Conservation (phyloP, 1,139 yeast genomes). For the Suhomyces atakaporum region DNA sequence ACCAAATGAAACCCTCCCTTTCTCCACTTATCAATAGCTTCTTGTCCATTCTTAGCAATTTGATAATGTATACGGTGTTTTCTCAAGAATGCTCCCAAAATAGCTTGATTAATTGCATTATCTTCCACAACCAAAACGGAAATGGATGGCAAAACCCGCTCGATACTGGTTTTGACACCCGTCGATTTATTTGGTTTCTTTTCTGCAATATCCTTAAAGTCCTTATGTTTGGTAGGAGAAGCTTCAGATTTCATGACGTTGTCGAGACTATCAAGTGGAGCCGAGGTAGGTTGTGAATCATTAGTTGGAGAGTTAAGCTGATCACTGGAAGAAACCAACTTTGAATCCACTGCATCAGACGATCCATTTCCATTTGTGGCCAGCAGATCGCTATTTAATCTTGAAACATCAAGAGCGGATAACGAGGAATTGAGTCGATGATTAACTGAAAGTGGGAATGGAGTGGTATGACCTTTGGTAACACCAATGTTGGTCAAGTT, state of each 20-base stretch:
- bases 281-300: constrained; percentile 7
- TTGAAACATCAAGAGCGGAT: constrained; percentile 1
- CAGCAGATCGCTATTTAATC: background rate
- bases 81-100: constrained; percentile 87
- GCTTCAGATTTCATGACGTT: constrained; percentile 1
- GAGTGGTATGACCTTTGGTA: constrained; percentile 14
- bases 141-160: constrained; percentile 70
- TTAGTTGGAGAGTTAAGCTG: constrained; percentile 12
- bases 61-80: constrained; percentile 83
- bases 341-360: background rate
- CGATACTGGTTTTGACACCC: constrained; percentile 34
- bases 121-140: constrained; percentile 94
- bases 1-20: constrained; percentile 90
- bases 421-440: constrained; percentile 2
- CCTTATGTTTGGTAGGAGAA: background rate
- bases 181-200: constrained; percentile 3
- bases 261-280: constrained; percentile 1
- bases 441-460: constrained; percentile 1
- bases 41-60: constrained; percentile 88
- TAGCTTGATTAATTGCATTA: constrained; percentile 90
- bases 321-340: background rate
- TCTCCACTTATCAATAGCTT: constrained; percentile 90
- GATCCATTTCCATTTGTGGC: background rate
- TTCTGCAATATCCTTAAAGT: constrained; percentile 1
- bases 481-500: constrained; percentile 25